Evolutionary conservation across 1,284 basidiomycete species (phyloP), one percentile per base, ranked within the genome.

Genomic region (Rhodofomes roseus): DNA sequence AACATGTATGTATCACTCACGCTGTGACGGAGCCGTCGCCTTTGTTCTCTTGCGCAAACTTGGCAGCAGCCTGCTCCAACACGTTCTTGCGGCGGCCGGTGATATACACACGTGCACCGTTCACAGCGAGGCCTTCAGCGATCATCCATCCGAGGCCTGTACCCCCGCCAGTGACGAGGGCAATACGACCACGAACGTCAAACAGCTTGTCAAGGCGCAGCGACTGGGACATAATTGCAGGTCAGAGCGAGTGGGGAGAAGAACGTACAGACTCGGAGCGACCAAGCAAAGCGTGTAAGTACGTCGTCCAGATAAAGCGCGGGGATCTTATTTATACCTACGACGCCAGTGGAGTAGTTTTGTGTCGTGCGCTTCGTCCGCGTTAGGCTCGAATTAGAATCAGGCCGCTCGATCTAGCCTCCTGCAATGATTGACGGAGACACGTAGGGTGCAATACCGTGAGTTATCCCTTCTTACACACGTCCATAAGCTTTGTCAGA

Each of bases 41-140:
- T 48, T 65, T 65, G 62, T 78, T 76, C 48, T 70, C 72, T 60
- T 70, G 72, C 48, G 78, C 75, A 77, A 83, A 86, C 22, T 73
- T 75, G 44, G 75, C 71, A 18, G 80, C 76, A 23, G 81, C 76
- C 60, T 79, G 81, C 66, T 87, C 77, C 27, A 92, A 77, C 1
- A 89, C 82, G 4, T 87, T 81, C 51, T 79, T 71, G 55, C 90
- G 80, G 52, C 90, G 77, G 12, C 88, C 87, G 1, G 83, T 84
- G 65, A 95, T 89, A 71, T 94, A 95, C 16, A 94, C 92, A 62
- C 85, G 89, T 18, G 92, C 90, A 1, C 91, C 90, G 65, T 87
- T 89, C 22, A 83, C 82, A 8, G 90, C 89, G 16, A 95, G 78
- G 4, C 88, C 90, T 58, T 82, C 79, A 7, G 91, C 79, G 59